phyloP scores from a whole-genome alignment of 2,329 filamentous ascomycete genomes.

The Fusarium secorum region DNA sequence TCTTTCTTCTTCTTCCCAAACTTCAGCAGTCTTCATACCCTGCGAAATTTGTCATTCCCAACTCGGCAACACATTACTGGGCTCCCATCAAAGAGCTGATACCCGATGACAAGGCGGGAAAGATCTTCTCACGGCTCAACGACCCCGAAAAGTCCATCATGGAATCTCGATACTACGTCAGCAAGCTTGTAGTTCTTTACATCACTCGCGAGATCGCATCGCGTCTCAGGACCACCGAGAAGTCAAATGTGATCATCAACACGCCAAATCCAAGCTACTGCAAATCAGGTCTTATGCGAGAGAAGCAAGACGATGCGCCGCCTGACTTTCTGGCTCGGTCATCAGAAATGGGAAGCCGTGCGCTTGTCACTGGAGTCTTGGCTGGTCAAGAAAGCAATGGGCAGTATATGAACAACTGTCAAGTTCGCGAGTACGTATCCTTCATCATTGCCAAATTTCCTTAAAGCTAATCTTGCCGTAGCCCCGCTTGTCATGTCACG shows the following conservation, averaged over 20 bases:
- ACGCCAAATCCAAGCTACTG: conserved; percentile 53
- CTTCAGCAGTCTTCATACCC: conserved; percentile 34
- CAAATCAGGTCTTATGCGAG: conserved; percentile 45
- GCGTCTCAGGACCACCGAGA: background rate
- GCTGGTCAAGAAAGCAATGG: conserved; percentile 46
- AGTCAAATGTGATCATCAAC: conserved; percentile 45
- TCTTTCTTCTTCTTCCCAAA: conserved; percentile 35
- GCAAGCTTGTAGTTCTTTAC: conserved; percentile 46
- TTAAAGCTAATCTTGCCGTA: background rate
- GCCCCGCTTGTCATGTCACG: conserved; percentile 44
- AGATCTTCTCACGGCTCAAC: conserved; percentile 45
- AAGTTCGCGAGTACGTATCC: conserved; percentile 37
- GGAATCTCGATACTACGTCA: conserved; percentile 44
- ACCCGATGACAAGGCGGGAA: background rate
- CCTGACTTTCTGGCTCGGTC: conserved; percentile 50
- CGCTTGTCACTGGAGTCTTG: conserved; percentile 43
- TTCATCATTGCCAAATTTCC: rapidly evolving
- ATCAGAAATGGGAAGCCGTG: conserved; percentile 54
- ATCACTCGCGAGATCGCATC: conserved; percentile 43
- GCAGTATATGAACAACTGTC: conserved; percentile 47
- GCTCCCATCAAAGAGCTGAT: conserved; percentile 38
- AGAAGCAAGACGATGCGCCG: background rate
- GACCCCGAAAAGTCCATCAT: conserved; percentile 41
- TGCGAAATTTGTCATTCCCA: conserved; percentile 33
- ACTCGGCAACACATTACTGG: conserved; percentile 40